Evolutionary conservation across 768 basidiomycete species (phyloP).

Genomic region (Mycena metata): DNA sequence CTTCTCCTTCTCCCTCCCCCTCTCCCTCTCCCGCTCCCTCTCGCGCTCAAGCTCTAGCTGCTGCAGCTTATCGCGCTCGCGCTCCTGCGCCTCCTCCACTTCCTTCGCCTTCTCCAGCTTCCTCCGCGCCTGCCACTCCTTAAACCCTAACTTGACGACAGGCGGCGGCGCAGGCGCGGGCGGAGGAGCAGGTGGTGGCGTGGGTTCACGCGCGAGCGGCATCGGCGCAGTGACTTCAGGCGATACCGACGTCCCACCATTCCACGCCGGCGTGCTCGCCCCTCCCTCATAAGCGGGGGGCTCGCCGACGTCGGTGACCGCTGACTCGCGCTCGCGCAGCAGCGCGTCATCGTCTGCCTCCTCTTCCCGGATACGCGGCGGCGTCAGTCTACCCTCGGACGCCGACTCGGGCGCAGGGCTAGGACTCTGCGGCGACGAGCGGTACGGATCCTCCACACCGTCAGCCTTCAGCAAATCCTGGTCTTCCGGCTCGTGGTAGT

Average conservation of each 20-base stretch:
- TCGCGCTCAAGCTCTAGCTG: conserved; percentile 14
- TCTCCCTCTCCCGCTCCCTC: conserved; percentile 11
- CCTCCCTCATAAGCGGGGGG: too few relatives aligned
- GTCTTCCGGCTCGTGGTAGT: not conserved
- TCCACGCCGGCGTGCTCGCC: too few relatives aligned
- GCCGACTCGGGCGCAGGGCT: conserved; percentile 28
- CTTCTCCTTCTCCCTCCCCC: conserved; percentile 13
- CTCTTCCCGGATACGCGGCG: not conserved
- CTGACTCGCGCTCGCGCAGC: not conserved
- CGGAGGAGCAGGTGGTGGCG: not conserved
- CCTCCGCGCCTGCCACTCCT: conserved; percentile 27
- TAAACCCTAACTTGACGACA: conserved; percentile 12
- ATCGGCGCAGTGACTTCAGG: conserved; percentile 3
- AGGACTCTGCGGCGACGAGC: conserved; percentile 29
- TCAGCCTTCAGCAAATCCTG: not conserved
- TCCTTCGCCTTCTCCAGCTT: conserved; percentile 2
- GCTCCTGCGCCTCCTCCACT: conserved; percentile 21
- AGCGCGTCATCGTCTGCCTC: not conserved
- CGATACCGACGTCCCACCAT: not conserved
- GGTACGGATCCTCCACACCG: conserved; percentile 29
- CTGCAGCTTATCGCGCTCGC: conserved; percentile 7
- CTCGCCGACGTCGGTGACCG: not conserved
- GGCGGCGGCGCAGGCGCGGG: too few relatives aligned
- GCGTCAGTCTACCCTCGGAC: conserved; percentile 7
- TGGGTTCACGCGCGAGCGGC: conserved; percentile 6